Evolutionary conservation across 495 filamentous ascomycete species (phyloP).

Genomic region (Ascodesmis nigricans): DNA sequence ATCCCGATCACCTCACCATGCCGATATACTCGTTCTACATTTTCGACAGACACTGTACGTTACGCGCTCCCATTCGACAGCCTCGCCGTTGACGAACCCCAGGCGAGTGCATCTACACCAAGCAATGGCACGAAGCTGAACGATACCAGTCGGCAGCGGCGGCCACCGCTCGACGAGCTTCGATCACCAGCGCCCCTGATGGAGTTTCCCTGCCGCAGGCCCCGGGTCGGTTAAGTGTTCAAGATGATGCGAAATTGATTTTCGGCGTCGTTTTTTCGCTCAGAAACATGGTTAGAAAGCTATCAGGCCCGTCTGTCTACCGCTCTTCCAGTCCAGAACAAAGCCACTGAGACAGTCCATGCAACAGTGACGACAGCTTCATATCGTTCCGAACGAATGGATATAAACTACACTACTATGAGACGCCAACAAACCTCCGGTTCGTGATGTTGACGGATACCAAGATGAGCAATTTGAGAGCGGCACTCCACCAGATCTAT

Average conservation of each 20-base stretch:
- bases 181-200: no score
- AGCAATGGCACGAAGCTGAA: conserved; percentile 36
- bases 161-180: no score
- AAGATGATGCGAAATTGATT: conserved; percentile 87
- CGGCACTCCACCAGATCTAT: conserved; percentile 92
- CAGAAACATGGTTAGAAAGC: conserved; percentile 88
- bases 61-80: background rate
- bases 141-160: no score
- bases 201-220: conserved; percentile 22
- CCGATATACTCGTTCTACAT: conserved; percentile 95
- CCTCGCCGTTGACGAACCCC: conserved; percentile 6
- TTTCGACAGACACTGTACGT: conserved; percentile 87
- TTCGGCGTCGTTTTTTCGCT: conserved; percentile 93
- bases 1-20: no score
- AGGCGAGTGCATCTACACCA: conserved; percentile 97
- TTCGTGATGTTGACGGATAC: conserved; percentile 93
- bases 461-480: conserved; percentile 68
- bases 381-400: conserved; percentile 72
- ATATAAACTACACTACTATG: conserved; percentile 98
- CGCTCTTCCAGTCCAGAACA: conserved; percentile 1
- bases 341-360: no score
- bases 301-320: conserved; percentile 34
- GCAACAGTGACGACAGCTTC: conserved; percentile 36
- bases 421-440: conserved; percentile 83
- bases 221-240: conserved; percentile 35